Conservation (phyloP, 2,329 filamentous ascomycete genomes). For the Colletotrichum sublineola region DNA sequence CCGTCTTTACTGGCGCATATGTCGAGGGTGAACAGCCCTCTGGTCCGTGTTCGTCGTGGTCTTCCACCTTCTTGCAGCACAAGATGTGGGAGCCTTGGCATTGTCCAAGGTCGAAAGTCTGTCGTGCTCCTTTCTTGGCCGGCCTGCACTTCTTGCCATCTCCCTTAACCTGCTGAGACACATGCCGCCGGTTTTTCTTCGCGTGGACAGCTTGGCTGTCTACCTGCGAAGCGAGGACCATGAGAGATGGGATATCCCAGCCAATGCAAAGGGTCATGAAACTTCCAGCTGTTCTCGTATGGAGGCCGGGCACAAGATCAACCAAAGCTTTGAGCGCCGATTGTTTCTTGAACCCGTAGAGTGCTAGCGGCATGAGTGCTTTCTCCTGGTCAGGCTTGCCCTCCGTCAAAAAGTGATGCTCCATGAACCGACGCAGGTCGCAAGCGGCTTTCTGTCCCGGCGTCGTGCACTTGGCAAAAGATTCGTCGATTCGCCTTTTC, state of each 20-base stretch:
- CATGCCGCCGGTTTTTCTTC: not conserved
- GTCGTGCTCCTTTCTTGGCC: not conserved
- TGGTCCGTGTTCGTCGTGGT: not conserved
- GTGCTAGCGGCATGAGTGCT: not conserved
- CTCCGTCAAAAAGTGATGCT: not conserved
- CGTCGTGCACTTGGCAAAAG: not conserved
- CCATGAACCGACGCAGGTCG: not conserved
- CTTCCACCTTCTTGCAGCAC: not conserved
- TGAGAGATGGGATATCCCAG: not conserved
- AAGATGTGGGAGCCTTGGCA: not conserved
- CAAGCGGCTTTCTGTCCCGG: not conserved
- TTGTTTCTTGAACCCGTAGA: not conserved
- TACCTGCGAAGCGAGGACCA: not conserved
- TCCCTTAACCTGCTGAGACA: not conserved
- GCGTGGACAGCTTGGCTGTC: not conserved
- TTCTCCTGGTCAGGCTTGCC: not conserved
- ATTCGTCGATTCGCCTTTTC: not conserved
- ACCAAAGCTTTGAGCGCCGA: not conserved
- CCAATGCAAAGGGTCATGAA: not conserved
- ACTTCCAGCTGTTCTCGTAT: not conserved
- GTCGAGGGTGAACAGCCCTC: not conserved
- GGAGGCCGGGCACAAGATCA: not conserved
- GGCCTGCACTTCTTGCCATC: not conserved
- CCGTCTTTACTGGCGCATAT: not conserved
- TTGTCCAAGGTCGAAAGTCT: not conserved